Evolutionary conservation across 2,329 filamentous ascomycete genomes (phyloP), one percentile per base, ranked within the genome.

Genomic region (Scolecobasidium constrictum): DNA sequence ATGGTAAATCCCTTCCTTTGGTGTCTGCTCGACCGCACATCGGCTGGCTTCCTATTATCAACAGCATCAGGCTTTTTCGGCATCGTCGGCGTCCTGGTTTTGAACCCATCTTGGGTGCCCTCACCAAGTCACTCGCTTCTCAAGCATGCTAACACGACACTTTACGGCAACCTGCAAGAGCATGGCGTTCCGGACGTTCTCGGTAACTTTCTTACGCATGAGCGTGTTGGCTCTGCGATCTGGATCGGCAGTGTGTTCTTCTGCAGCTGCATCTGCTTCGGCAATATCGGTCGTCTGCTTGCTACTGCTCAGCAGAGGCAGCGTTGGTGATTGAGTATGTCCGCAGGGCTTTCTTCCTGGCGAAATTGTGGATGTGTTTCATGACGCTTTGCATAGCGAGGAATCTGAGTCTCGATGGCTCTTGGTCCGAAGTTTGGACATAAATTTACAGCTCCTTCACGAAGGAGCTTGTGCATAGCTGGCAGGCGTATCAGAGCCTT

Each of bases 231-330:
- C 45, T 74, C 83, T 15, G 81, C 79, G 11, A 85, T 87, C 4
- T 98, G 92, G 90, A 82, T 94, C 55, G 72, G 90, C 18, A 94
- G 86, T 56, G 87, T 96, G 19, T 65, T 98, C 40, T 98, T 95
- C 59, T 95, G 92, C 63, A 93, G 86, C 55, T 87, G 86, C 52
- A 77, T 96, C 7, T 95, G 88, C 63, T 95, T 98, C 68, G 92
- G 92, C 9, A 96, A 94, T 57, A 86, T 98, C 56, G 92, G 92
- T 11, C 72, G 92, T 48, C n/a, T 45, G 28, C 43, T 45, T 16
- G 40, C 34, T 21, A 17, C 38, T 11, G 18, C 38, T 41, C 26
- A 31, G 26, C 26, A 31, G n/a, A n/a, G n/a, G 26, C 26, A 31
- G 26, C 26, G 26, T 9, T n/a, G 26, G 26, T 31, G 26, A 31